A percentile compares a stretch with the other conserved stretches of the same genome.
Evolutionary conservation across 495 filamentous ascomycete species (phyloP).

Genomic region (Penicillium arizonense): DNA sequence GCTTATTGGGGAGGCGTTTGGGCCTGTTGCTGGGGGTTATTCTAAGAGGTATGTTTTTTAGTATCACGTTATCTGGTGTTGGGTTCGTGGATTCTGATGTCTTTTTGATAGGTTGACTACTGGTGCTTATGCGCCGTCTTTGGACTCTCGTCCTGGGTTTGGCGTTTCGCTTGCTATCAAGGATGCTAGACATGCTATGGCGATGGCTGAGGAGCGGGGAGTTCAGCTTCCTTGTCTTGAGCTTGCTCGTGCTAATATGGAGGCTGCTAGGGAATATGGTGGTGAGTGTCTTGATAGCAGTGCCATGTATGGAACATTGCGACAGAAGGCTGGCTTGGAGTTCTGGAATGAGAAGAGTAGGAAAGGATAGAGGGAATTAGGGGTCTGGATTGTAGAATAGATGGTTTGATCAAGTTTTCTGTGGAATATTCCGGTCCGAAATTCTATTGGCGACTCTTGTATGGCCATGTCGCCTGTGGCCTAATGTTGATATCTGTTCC

Average conservation of each 20-base stretch:
- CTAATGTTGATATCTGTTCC: not conserved
- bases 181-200: slow-evolving; percentile 41
- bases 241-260: slow-evolving; percentile 40
- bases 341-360: slow-evolving; percentile 50
- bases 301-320: slow-evolving; percentile 44
- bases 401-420: not conserved
- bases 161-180: slow-evolving; percentile 47
- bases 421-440: not conserved
- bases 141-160: slow-evolving; percentile 43
- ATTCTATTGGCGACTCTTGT: not conserved
- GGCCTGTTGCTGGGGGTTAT: slow-evolving; percentile 47
- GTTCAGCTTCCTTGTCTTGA: slow-evolving; percentile 40
- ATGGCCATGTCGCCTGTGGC: not conserved
- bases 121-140: slow-evolving; percentile 43
- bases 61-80: not conserved
- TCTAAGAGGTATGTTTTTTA: slow-evolving; percentile 40
- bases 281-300: slow-evolving; percentile 46
- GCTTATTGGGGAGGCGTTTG: slow-evolving; percentile 52
- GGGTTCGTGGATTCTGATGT: not conserved
- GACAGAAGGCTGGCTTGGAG: slow-evolving; percentile 40
- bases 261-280: slow-evolving; percentile 38
- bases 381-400: not conserved
- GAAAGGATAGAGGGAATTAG: slow-evolving; percentile 17
- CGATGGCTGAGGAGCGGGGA: slow-evolving; percentile 34
- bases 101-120: slow-evolving; percentile 34